A percentile compares a stretch with the other conserved stretches of the same genome.
Conservation (phyloP, 441 rosid species). For the Capsella rubella region DNA sequence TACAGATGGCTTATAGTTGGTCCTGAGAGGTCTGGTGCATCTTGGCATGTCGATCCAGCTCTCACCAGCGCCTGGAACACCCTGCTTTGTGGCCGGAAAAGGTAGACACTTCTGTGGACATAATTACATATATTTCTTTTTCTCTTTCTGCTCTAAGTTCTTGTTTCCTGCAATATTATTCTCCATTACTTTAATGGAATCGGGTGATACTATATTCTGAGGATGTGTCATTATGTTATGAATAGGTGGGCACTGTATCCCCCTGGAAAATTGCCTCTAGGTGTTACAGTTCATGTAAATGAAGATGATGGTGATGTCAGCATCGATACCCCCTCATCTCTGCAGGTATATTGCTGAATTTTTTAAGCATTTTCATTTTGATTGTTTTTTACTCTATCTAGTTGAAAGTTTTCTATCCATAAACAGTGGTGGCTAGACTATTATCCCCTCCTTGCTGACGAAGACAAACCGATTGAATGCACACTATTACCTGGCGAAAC, state of each 20-base stretch:
- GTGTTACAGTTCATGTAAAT: constrained; percentile 95
- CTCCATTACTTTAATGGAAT: constrained; percentile 18
- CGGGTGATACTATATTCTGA: constrained; percentile 38
- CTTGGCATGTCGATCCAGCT: constrained; percentile 99
- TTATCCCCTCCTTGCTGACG: constrained; percentile 91
- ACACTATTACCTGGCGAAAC: constrained; percentile 97
- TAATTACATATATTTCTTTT: background rate
- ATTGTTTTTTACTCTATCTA: constrained; percentile 33
- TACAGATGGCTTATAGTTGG: constrained; percentile 96
- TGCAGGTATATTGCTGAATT: constrained; percentile 67
- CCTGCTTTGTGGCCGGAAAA: constrained; percentile 88
- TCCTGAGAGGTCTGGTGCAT: constrained; percentile 98
- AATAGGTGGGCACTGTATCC: constrained; percentile 99
- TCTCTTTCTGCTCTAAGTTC: constrained; percentile 4
- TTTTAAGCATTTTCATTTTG: constrained; percentile 23
- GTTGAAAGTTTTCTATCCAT: constrained; percentile 25
- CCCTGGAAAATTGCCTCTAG: constrained; percentile 96
- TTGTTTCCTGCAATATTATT: constrained; percentile 4
- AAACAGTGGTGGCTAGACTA: constrained; percentile 97
- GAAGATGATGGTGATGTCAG: constrained; percentile 97
- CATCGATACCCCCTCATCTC: constrained; percentile 88
- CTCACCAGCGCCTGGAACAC: constrained; percentile 99
- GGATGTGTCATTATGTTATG: constrained; percentile 32
- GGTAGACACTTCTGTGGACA: constrained; percentile 50
- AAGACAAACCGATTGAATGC: constrained; percentile 95